phyloP scores from a whole-genome alignment of 768 basidiomycete species.

The Suillus hirtellus region DNA sequence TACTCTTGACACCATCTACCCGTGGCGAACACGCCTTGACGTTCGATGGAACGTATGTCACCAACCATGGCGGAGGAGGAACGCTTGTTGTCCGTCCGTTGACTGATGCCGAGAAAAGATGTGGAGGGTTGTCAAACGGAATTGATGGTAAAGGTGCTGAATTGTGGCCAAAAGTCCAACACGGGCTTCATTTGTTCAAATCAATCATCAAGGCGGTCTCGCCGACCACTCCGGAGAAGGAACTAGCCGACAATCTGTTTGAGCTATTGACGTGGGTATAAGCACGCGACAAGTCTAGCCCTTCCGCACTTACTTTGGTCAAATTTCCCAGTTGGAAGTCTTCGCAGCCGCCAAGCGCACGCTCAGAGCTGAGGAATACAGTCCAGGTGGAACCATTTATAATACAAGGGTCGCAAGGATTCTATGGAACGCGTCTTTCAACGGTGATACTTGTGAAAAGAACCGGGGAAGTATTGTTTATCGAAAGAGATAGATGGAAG shows the following conservation, averaged over 20 bases:
- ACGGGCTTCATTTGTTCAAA: slow-evolving; percentile 51
- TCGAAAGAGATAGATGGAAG: slow-evolving; percentile 72
- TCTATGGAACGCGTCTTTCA: slow-evolving; percentile 72
- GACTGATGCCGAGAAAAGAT: slow-evolving; percentile 45
- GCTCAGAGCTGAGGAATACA: slow-evolving; percentile 59
- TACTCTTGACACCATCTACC: slow-evolving; percentile 54
- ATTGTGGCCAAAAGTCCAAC: slow-evolving; percentile 74
- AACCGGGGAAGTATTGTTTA: slow-evolving; percentile 60
- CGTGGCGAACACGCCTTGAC: slow-evolving; percentile 26
- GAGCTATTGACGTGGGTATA: slow-evolving; percentile 66
- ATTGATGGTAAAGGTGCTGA: slow-evolving; percentile 61
- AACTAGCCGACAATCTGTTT: slow-evolving; percentile 61
- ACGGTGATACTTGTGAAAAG: slow-evolving; percentile 68
- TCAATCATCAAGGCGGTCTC: slow-evolving; percentile 40
- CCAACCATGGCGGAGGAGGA: slow-evolving; percentile 74
- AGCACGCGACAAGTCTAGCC: slow-evolving; percentile 2
- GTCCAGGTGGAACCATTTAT: slow-evolving; percentile 59
- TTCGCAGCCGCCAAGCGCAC: slow-evolving; percentile 45
- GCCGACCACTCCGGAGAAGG: slow-evolving; percentile 45
- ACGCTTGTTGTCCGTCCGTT: slow-evolving; percentile 54
- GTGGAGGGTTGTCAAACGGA: slow-evolving; percentile 75
- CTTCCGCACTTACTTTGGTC: slow-evolving; percentile 6
- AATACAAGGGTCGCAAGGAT: slow-evolving; percentile 20
- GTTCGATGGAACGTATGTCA: slow-evolving; percentile 59
- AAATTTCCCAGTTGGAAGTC: slow-evolving; percentile 46